Evolutionary conservation across 352 stramenopile species (phyloP).

Genomic region (Phytophthora cactorum): DNA sequence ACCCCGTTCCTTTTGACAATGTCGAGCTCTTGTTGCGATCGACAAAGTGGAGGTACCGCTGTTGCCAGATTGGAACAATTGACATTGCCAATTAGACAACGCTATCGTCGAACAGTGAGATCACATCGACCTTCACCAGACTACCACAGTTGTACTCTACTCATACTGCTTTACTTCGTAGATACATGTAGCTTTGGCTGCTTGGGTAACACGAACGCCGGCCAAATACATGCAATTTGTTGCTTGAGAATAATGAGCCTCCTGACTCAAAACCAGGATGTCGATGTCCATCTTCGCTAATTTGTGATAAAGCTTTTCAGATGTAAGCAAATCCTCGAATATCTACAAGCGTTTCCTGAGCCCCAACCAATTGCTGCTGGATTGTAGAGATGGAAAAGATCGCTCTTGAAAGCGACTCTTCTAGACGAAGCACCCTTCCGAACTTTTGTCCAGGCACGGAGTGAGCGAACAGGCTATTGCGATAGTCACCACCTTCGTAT

Average conservation of each 20-base stretch:
- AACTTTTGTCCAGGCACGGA: background rate
- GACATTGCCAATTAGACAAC: background rate
- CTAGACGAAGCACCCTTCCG: conserved; percentile 3
- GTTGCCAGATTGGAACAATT: conserved; percentile 3
- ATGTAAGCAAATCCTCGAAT: conserved; percentile 14
- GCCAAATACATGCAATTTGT: too few species aligned
- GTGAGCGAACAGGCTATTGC: conserved; percentile 1
- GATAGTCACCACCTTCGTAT: conserved; percentile 3
- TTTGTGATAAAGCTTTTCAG: background rate
- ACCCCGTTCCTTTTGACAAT: conserved; percentile 16
- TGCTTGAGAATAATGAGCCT: background rate
- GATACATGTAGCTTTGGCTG: background rate
- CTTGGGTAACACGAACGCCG: background rate
- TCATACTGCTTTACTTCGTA: too few species aligned
- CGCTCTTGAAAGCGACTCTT: background rate
- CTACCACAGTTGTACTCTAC: background rate
- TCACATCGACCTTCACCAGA: background rate
- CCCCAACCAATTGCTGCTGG: background rate
- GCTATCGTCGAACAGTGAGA: background rate
- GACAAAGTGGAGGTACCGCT: conserved; percentile 5
- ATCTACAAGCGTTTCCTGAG: background rate
- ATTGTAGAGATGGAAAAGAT: conserved; percentile 9
- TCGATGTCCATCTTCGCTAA: background rate
- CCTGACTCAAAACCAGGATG: background rate
- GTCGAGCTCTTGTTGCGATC: conserved; percentile 7